phyloP scores from a whole-genome alignment of 495 filamentous ascomycete genomes.

The Bryoglossum gracile region DNA sequence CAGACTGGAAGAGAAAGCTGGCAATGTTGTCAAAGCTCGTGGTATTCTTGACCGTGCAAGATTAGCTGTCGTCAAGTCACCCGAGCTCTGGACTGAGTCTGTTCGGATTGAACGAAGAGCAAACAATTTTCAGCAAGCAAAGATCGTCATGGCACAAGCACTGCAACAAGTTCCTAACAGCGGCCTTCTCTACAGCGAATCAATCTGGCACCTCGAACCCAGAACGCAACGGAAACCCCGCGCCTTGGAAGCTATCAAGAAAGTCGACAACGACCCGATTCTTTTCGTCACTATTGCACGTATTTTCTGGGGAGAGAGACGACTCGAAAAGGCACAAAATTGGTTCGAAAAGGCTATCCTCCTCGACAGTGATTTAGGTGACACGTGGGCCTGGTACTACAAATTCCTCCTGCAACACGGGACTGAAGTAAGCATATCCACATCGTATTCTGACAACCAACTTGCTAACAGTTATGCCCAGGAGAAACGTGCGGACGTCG shows the following conservation, averaged over 20 bases:
- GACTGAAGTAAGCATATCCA: constrained; percentile 46
- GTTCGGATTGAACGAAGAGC: constrained; percentile 90
- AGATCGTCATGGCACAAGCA: constrained; percentile 84
- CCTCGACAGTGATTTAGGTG: constrained; percentile 76
- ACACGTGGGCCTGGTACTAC: constrained; percentile 98
- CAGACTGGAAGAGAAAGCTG: constrained; percentile 78
- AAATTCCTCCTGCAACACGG: constrained; percentile 89
- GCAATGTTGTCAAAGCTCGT: constrained; percentile 82
- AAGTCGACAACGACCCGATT: constrained; percentile 84
- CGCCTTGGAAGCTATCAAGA: constrained; percentile 89
- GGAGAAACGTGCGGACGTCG: constrained; percentile 78
- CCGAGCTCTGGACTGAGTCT: constrained; percentile 83
- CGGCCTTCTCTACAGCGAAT: constrained; percentile 88
- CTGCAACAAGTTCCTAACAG: constrained; percentile 84
- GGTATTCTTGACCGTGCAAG: constrained; percentile 86
- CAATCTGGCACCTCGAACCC: constrained; percentile 86
- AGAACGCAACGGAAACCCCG: constrained; percentile 88
- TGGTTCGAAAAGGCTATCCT: constrained; percentile 97
- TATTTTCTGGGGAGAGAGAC: constrained; percentile 55
- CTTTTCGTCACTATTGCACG: constrained; percentile 59
- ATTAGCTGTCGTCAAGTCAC: constrained; percentile 74
- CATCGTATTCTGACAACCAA: background rate
- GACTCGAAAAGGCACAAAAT: constrained; percentile 81
- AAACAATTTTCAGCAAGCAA: constrained; percentile 73
- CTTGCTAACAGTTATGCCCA: constrained; percentile 26